Percentiles rank a stretch among this genome's conserved stretches.
These are phyloP conservation scores for Paralagenidium karlingii DNA, from an alignment of 352 stramenopile genomes.

Conservation along the genomic window DNA sequence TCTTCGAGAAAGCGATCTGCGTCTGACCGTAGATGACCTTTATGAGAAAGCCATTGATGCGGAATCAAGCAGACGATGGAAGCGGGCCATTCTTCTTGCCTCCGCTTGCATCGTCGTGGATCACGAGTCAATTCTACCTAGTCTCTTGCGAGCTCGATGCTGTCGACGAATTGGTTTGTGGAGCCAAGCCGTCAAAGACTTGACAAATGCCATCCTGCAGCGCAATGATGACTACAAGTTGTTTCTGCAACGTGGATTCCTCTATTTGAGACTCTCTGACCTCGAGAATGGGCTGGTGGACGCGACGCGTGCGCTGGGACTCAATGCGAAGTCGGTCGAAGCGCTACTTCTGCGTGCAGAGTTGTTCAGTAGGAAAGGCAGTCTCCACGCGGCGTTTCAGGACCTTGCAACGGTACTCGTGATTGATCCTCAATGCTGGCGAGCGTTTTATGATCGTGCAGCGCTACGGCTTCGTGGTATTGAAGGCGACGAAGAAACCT, in stretches of 20 bases:
- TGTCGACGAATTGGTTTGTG: constrained; percentile 59
- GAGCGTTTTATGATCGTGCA: constrained; percentile 66
- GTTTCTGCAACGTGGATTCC: constrained; percentile 34
- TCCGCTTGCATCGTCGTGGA: constrained; percentile 61
- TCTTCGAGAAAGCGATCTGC: constrained; percentile 35
- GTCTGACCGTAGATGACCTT: constrained; percentile 51
- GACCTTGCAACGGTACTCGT: constrained; percentile 45
- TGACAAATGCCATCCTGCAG: constrained; percentile 31
- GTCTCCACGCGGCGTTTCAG: constrained; percentile 33
- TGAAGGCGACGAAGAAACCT: constrained; percentile 42
- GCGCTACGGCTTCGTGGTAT: constrained; percentile 49
- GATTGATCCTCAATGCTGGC: constrained; percentile 55
- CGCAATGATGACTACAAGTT: constrained; percentile 40
- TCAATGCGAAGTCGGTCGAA: constrained; percentile 53
- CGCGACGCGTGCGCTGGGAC: constrained; percentile 34
- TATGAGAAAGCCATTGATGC: constrained; percentile 32
- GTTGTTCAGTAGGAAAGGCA: constrained; percentile 35
- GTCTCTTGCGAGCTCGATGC: constrained; percentile 47
- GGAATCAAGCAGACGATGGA: constrained; percentile 47
- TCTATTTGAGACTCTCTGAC: constrained; percentile 42
- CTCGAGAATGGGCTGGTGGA: constrained; percentile 37
- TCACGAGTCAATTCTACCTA: constrained; percentile 35
- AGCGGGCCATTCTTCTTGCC: constrained; percentile 50
- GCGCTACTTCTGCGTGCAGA: constrained; percentile 51
- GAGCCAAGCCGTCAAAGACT: constrained; percentile 57